These are phyloP conservation scores for Zoysia matrella DNA, from an alignment of 202 grass and related monocot species.

Conservation along the genomic window DNA sequence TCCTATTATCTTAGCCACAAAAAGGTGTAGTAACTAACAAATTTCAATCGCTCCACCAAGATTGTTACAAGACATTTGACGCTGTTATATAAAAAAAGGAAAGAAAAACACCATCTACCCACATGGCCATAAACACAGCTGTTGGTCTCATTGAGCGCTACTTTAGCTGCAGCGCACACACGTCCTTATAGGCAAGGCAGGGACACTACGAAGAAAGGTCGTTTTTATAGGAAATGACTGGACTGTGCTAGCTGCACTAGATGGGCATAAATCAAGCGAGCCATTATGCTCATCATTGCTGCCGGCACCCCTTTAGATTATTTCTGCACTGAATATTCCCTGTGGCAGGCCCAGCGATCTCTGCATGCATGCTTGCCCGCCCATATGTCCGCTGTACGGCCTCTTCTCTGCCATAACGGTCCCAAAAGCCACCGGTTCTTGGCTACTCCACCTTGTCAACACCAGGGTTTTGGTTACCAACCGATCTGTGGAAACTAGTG, in stretches of 20 bases:
- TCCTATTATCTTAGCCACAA: too few relatives aligned
- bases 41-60: too few relatives aligned
- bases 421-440: slow-evolving; percentile 14
- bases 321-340: slow-evolving; percentile 23
- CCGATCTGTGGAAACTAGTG: too few relatives aligned
- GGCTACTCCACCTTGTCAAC: too few relatives aligned
- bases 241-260: neutral
- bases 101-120: too few relatives aligned
- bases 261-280: neutral
- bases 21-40: too few relatives aligned
- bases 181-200: neutral
- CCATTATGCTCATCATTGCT: slow-evolving; percentile 37
- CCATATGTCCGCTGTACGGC: neutral
- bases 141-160: neutral
- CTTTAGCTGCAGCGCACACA: neutral
- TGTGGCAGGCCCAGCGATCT: slow-evolving; percentile 20
- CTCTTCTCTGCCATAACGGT: slow-evolving; percentile 28
- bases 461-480: too few relatives aligned
- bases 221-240: slow-evolving; percentile 36
- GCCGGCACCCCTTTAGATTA: neutral
- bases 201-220: neutral
- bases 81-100: too few relatives aligned
- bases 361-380: neutral
- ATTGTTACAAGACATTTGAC: too few relatives aligned
- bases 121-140: neutral